Base-by-base conservation (phyloP, 192 early-diverging fungal species). In the Gamsiella multidivaricata region DNA sequence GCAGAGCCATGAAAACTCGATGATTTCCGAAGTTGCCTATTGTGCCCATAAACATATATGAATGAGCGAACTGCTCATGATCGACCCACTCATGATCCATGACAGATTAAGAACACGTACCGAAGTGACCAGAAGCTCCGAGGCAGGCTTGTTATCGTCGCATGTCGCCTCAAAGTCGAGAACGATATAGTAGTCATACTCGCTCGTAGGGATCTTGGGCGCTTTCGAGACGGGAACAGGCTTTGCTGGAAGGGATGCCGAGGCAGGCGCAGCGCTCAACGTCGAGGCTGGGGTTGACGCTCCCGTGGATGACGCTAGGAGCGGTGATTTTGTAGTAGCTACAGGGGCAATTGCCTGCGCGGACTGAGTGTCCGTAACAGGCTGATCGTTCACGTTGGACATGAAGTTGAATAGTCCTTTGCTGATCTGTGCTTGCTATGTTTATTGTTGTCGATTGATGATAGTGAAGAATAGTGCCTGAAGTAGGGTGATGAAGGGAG, bases 121-220 rank as follows among this genome's bases (percentile, higher is more conserved):
- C 55, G 82, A 81, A 23, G 83, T 85, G 5, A 91, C 90, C 45
- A 85, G 80, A 29, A 87, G 56, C 25, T 82, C 83, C 8, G 87
- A 80, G 56, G 90, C 86, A 31, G 85, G 78, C 45, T 83, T 85
- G 63, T 86, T 88, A 22, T 91, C 91, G 70, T 93, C 91, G 76
- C 89, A 89, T n/a, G 90, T 93, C 10, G 90, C 87, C 63, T 91
- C 90, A 29, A 89, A 71, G 61, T 89, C 80, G n/a, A 92, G 69
- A n/a, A 89, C 81, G 34, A 93, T 83, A 32, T 91, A 83, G 32
- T 81, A 84, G 62, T 91, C 86, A 61, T 75, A 75, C 14, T 75
- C 71, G 42, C 71, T 75, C 15, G 71, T 75, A 18, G 71, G 71
- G 37, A 66, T 42, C 23, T 54, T 65, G 28, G 71, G 71, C 46